Conservation (phyloP, 352 stramenopile genomes). For the Phytopythium vexans region DNA sequence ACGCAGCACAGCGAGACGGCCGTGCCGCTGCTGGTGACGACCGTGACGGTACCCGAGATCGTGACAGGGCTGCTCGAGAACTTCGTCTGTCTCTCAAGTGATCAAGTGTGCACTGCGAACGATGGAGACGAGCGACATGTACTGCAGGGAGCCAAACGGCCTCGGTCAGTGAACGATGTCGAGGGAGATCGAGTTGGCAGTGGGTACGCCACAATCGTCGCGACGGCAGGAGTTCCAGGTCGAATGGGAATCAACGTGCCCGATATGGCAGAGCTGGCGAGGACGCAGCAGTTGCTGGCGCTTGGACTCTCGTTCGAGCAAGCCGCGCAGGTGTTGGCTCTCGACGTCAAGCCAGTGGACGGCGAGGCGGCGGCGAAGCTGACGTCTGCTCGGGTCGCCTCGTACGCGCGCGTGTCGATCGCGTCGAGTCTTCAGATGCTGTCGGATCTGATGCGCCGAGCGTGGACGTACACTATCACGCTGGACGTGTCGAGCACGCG, state of each 20-base stretch:
- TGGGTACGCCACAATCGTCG: not conserved
- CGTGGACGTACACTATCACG: constrained; percentile 17
- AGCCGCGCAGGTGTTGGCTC: constrained; percentile 2
- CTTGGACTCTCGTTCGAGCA: constrained; percentile 15
- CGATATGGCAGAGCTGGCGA: constrained; percentile 9
- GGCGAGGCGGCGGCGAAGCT: not conserved
- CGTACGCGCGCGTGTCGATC: constrained; percentile 15
- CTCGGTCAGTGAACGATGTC: not conserved
- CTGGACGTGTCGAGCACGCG: constrained; percentile 8
- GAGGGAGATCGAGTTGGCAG: not conserved
- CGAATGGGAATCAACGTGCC: constrained; percentile 4
- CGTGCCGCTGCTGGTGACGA: constrained; percentile 5
- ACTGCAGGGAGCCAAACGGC: not conserved
- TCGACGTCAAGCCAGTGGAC: not conserved
- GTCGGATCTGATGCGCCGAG: constrained; percentile 11
- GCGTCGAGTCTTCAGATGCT: constrained; percentile 14
- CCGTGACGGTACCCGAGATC: constrained; percentile 15
- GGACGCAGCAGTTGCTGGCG: constrained; percentile 8
- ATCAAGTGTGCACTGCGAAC: too few species aligned
- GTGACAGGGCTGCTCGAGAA: constrained; percentile 19
- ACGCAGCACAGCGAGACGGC: not conserved
- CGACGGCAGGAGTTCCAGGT: not conserved
- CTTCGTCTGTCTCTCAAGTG: constrained; percentile 1
- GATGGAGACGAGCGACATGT: not conserved
- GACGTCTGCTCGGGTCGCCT: not conserved